A percentile compares a stretch with the other conserved stretches of the same genome.
Evolutionary conservation across 768 basidiomycete genomes (phyloP).

Genomic region (Hemileccinum impolitum): DNA sequence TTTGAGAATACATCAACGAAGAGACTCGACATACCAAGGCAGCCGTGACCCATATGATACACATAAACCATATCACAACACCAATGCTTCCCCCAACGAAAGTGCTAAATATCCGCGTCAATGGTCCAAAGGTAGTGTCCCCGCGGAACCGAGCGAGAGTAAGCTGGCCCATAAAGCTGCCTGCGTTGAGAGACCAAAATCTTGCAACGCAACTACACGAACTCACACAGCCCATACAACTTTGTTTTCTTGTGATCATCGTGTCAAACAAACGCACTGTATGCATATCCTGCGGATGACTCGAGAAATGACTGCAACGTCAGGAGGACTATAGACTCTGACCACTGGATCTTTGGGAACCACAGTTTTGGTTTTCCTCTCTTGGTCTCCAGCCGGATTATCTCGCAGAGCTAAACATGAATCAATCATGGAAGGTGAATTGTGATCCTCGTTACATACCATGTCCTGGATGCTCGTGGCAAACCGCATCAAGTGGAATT

Average conservation of each 20-base stretch:
- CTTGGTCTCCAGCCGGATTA: constrained; percentile 52
- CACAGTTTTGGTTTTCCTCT: constrained; percentile 46
- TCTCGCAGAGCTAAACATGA: constrained; percentile 49
- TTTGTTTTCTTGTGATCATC: constrained; percentile 45
- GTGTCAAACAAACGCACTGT: constrained; percentile 38
- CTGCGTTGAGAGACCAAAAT: background rate
- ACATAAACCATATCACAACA: constrained; percentile 64
- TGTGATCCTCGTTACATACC: constrained; percentile 26
- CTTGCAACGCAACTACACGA: background rate
- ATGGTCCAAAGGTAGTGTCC: constrained; percentile 67
- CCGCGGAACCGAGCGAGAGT: constrained; percentile 70
- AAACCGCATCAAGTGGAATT: constrained; percentile 48
- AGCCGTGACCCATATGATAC: constrained; percentile 64
- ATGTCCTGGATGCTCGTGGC: constrained; percentile 28
- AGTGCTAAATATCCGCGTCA: constrained; percentile 59
- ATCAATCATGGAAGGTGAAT: background rate
- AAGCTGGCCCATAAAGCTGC: constrained; percentile 72
- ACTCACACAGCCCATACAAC: constrained; percentile 71
- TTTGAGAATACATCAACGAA: background rate
- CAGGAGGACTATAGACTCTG: constrained; percentile 45
- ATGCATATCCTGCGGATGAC: constrained; percentile 54
- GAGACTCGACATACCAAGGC: constrained; percentile 46
- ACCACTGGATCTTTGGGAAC: constrained; percentile 44
- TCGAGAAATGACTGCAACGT: constrained; percentile 58
- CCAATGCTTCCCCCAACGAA: constrained; percentile 64